These are phyloP conservation scores for Edaphochlamys debaryana DNA, from an alignment of 139 green algal species.

Conservation along the genomic window DNA sequence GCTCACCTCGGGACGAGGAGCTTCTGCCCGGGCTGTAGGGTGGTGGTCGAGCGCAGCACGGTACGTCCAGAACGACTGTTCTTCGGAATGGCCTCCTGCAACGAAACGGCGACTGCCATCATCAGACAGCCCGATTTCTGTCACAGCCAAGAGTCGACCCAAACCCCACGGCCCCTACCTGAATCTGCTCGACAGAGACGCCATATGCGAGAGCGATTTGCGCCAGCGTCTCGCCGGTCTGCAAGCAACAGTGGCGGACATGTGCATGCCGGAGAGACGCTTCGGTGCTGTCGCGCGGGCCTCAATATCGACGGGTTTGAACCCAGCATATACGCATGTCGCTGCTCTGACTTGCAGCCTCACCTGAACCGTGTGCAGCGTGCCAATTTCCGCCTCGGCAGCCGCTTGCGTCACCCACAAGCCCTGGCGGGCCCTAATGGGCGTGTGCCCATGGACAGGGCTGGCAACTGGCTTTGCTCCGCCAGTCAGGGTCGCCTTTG, in stretches of 20 bases:
- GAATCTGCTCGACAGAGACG: slow-evolving; percentile 16
- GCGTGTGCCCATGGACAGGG: too few relatives aligned
- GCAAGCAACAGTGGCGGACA: neutral
- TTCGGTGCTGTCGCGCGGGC: too few relatives aligned
- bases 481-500: too few relatives aligned
- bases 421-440: neutral
- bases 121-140: neutral
- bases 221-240: slow-evolving; percentile 33
- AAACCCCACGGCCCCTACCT: neutral
- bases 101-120: neutral
- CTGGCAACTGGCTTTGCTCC: too few relatives aligned
- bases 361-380: slow-evolving; percentile 34
- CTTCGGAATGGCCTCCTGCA: slow-evolving; percentile 10
- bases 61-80: neutral
- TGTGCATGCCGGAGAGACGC: too few relatives aligned
- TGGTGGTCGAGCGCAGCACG: neutral
- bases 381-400: slow-evolving; percentile 6
- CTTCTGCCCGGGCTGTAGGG: slow-evolving; percentile 6
- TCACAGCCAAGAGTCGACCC: neutral
- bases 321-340: neutral
- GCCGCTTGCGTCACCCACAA: slow-evolving; percentile 18
- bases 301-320: neutral
- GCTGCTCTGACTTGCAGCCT: neutral
- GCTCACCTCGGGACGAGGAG: slow-evolving; percentile 1
- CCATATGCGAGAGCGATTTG: slow-evolving; percentile 32